Base-by-base conservation (phyloP, 2,329 filamentous ascomycete species). In the Alternaria burnsii region DNA sequence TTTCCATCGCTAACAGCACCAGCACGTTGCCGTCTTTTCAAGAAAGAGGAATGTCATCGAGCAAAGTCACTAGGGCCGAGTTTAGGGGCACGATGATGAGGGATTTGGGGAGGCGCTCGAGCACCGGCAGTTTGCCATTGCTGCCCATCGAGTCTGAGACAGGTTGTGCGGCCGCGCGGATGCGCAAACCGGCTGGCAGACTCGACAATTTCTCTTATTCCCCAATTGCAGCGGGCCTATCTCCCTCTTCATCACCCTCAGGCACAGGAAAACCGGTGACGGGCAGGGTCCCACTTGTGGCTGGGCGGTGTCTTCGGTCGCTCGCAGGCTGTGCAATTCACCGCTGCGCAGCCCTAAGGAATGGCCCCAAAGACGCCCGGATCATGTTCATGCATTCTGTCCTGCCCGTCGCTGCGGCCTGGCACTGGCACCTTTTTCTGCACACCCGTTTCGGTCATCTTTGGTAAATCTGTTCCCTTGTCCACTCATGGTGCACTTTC, bases 311-410 rank as follows among this genome's bases (percentile, higher is more conserved):
- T 59, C 55, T 36, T 54, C 52, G 59, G 51, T 63, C 53, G 62
- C 66, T 48, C 41, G 63, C 65, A 60, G 75, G 74, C 75, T 76
- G 74, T 77, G 75, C 74, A 68, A 67, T 72, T 72, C 72, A 72
- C 67, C 65, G 58, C 67, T 67, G 63, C 63, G 55, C 67, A 63
- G 58, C 59, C 62, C 54, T 61, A 48, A 43, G 52, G 46, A 61
- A 44, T 62, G 71, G 67, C 70, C 71, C 70, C 67, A 67, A 50
- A 59, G 52, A 52, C 63, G 59, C 62, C 65, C 67, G 56, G 62
- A 60, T 68, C 59, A 66, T 63, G 59, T 67, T 67, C 63, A 70
- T 69, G 66, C 68, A 63, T 62, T 63, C 56, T 59, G 61, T 64
- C 52, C 65, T 70, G 61, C 62, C 65, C 56, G 53, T 57, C 62